A percentile compares a stretch with the other conserved stretches of the same genome.
Conservation (phyloP, 768 basidiomycete genomes). For the Trametes meyenii region DNA sequence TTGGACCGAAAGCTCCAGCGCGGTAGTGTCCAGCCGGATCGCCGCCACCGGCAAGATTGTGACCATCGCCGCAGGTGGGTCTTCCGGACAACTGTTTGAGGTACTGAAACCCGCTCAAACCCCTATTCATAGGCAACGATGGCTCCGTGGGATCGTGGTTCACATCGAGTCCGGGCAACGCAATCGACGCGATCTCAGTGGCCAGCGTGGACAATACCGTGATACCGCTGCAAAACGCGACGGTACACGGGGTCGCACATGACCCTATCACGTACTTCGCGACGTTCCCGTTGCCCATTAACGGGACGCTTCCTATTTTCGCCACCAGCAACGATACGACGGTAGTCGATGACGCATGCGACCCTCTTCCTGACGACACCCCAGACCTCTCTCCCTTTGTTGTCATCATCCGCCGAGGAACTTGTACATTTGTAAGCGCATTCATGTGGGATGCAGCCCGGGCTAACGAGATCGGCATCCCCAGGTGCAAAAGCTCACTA, state of each 20-base stretch:
- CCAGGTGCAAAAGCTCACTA: conserved; percentile 53
- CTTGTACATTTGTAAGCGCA: conserved; percentile 53
- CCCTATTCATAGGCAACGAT: conserved; percentile 30
- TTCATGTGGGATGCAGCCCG: neutral
- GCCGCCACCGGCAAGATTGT: conserved; percentile 60
- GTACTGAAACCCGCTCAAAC: conserved; percentile 2
- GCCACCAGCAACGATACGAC: conserved; percentile 60
- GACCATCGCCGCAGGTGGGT: conserved; percentile 62
- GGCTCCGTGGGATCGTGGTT: conserved; percentile 66
- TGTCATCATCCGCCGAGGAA: conserved; percentile 60
- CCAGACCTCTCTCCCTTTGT: conserved; percentile 58
- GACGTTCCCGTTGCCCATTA: conserved; percentile 49
- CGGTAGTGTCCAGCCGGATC: conserved; percentile 63
- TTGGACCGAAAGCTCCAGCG: conserved; percentile 59
- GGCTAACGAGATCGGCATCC: neutral
- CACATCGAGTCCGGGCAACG: conserved; percentile 54
- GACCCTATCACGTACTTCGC: conserved; percentile 58
- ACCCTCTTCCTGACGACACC: conserved; percentile 52
- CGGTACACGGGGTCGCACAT: conserved; percentile 50
- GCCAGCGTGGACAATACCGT: conserved; percentile 61
- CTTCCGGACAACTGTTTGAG: conserved; percentile 37
- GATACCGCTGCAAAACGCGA: conserved; percentile 59
- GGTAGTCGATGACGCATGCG: conserved; percentile 60
- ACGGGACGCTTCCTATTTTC: conserved; percentile 53
- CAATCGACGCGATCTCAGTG: conserved; percentile 57